Base-by-base conservation (phyloP, 495 filamentous ascomycete species). In the Xylaria cubensis region DNA sequence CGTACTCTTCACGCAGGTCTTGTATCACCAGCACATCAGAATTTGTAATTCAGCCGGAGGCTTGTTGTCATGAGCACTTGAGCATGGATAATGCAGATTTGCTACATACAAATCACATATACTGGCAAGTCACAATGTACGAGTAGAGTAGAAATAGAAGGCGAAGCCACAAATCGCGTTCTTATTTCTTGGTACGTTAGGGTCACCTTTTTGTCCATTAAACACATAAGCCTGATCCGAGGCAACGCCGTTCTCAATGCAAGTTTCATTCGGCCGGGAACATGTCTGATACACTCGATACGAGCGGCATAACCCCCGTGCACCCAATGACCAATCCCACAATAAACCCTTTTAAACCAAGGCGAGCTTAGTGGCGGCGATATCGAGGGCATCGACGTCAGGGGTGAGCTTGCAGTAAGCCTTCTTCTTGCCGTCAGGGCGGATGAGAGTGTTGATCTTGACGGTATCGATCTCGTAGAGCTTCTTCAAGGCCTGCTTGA, bases 361-460 rank as follows among this genome's bases (percentile, higher is more conserved):
- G 71, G 93, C 90, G 71, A 99, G 90, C 90, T 98, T 99, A 81
- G 97, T 98, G 74, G 97, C 96, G 76, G 96, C 96, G 87, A 99
- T 97, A 86, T 99, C 96, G 71, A 99, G 92, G 82, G 96, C 96
- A 86, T 99, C 96, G 74, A 97, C 94, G 83, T 99, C 96, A 58
- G 94, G 86, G 71, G 96, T 98, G 72, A 99, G 88, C 81, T 94
- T 92, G 78, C 92, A 94, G 80, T 93, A 99, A 69, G 97, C 96
- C 91, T 99, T 99, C 93, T 99, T 99, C 78, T 58, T 71, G 34
- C 71, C 44, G 3, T 67, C 26, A 24, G 51, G 69, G 64, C 95
- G 92, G 87, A 99, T 94, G 72, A 99, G 91, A 74, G 96, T 98
- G 89, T 98, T 99, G 86, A 99, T 92, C 92, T 97, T 98, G 85